Evolutionary conservation across 1,139 yeast species (phyloP), one percentile per base, ranked within the genome.

Genomic region (Debaryomyces fabryi): DNA sequence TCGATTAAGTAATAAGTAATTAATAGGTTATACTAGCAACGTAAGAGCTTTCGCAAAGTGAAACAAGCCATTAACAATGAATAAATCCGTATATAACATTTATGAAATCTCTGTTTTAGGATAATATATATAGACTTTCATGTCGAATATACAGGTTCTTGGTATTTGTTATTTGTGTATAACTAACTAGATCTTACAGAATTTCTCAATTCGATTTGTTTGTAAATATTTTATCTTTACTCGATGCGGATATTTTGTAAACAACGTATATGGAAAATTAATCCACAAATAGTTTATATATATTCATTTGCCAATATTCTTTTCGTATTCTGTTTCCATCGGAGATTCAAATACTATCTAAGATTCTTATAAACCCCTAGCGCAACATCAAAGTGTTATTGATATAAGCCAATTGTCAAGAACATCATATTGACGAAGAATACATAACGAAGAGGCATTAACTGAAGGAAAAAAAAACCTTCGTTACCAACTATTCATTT

Each of bases 181-280:
- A 21, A 39, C 9, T 30, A 15, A 27, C 15, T 16, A 24, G 23
- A 27, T 39, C 24, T 27, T n/a, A 21, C 10, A 9, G 46, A 44
- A 49, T 54, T 55, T 49, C 57, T 55, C 51, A 48, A 52, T 54
- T 52, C 38, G 58, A 44, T 47, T 46, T 52, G 48, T 55, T 55
- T 55, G 58, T 55, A 55, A 53, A 53, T 54, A 52, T 47, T 46
- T 48, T 48, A 45, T 15, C 41, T 40, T 24, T 41, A 16, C 48
- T 41, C 35, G 36, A 45, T 45, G 32, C 34, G 39, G 48, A 16
- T 34, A 25, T 45, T 45, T 45, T 45, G 48, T 45, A 45, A 45
- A 45, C 48, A 45, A 32, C 43, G 32, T 45, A 39, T 27, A 34
- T 39, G 43, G 43, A 41, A 36, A 45, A 33, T 32, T 35, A 43